These are phyloP conservation scores for Gracilaria gracilis DNA, from an alignment of 23 red algal species.

Conservation along the genomic window DNA sequence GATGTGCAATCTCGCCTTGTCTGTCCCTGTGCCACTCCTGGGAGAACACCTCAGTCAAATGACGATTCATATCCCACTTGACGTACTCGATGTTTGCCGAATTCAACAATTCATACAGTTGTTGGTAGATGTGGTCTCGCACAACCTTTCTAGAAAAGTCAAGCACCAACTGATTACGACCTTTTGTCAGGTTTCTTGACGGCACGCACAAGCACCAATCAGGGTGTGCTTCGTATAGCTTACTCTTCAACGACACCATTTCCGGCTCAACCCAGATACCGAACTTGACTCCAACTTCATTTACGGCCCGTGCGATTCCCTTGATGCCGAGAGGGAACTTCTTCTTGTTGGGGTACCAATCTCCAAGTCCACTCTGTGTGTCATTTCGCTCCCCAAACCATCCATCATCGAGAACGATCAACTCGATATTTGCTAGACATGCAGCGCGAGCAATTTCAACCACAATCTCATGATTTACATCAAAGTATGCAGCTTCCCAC, in stretches of 20 bases:
- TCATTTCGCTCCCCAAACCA: slow-evolving; percentile 97
- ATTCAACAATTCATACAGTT: slow-evolving; percentile 66
- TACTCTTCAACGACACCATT: slow-evolving; percentile 95
- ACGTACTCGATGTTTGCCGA: slow-evolving; percentile 82
- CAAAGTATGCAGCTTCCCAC: slow-evolving; percentile 97
- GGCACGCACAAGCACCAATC: slow-evolving; percentile 97
- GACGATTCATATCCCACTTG: slow-evolving; percentile 99
- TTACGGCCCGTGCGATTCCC: slow-evolving; percentile 80
- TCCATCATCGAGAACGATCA: slow-evolving; percentile 97
- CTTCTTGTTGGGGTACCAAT: slow-evolving; percentile 91
- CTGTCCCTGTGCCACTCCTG: slow-evolving; percentile 78
- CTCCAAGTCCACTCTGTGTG: slow-evolving; percentile 84
- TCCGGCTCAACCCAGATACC: slow-evolving; percentile 98
- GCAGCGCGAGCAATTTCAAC: slow-evolving; percentile 81
- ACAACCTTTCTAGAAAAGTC: slow-evolving; percentile 91
- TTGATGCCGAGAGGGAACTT: slow-evolving; percentile 87
- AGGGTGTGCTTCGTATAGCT: slow-evolving; percentile 81
- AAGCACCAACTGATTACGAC: slow-evolving; percentile 95
- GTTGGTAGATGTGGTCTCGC: slow-evolving; percentile 85
- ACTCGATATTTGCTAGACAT: slow-evolving; percentile 79
- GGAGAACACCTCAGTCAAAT: slow-evolving; percentile 96
- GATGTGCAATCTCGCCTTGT: slow-evolving; percentile 93
- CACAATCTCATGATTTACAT: slow-evolving; percentile 93
- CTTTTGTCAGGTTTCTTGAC: slow-evolving; percentile 80
- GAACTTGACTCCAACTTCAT: slow-evolving; percentile 87